Base-by-base conservation (phyloP, 1,284 basidiomycete genomes). In the Marasmius fiardii region DNA sequence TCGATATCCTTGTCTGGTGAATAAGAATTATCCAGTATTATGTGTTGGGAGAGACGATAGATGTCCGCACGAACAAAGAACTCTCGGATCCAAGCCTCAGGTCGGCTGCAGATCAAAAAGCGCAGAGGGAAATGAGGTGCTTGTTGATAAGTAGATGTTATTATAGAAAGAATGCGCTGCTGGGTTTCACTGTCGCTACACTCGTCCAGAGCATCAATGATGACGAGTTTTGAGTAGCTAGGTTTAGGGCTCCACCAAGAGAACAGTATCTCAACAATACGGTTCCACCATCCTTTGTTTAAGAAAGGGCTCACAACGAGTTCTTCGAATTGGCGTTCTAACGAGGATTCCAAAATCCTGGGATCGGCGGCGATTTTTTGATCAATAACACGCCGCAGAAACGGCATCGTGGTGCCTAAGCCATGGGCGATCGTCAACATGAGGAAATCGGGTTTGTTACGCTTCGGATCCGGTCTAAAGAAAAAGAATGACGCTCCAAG, bases 191-290 rank as follows among this genome's bases (percentile, higher is more conserved):
- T 33, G 4, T 43, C 55, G 7, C 2, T 33, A 24, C 59, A 63
- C 56, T 63, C 64, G 26, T 64, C 62, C 2, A 66, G 44, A 24
- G 62, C 63, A 45, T 64, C 65, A 16, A 60, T 53, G 3, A 59
- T 53, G n/a, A 62, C 33, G 18, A 53, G 18, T 8, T 26, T 51
- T 34, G 54, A 47, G 20, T 20, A n/a, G n/a, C n/a, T n/a, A n/a
- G n/a, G n/a, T 16, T 20, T 41, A 16, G 39, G 20, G 7, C 4
- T 31, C 28, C 5, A 31, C 28, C 28, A 10, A 31, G 28, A 10
- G 5, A 31, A 10, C 10, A 31, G 5, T 31, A 4, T 4, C 10
- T 31, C 28, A 4, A 4, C 5, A 4, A 31, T 10, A 31, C 28
- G 39, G 8, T 7, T 6, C n/a, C 39, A n/a, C n/a, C n/a, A 41